Evolutionary conservation across 345 rosid species (phyloP).

Genomic region (Eutrema yunnanense): DNA sequence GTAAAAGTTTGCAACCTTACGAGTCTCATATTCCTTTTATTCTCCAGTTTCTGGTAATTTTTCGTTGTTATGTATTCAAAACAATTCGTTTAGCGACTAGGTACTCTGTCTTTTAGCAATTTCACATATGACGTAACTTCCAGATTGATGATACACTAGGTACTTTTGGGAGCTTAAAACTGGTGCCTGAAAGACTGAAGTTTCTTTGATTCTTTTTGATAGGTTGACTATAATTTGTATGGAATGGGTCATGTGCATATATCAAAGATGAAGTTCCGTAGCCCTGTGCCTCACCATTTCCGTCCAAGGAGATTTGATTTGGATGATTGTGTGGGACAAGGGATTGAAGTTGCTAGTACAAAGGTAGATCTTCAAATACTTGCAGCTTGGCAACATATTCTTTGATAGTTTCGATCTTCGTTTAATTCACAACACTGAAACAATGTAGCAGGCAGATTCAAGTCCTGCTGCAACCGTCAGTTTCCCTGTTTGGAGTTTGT

Average conservation of each 20-base stretch:
- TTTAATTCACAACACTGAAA: not conserved
- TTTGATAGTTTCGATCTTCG: not conserved
- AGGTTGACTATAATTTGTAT: conserved; percentile 88
- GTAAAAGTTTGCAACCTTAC: conserved; percentile 77
- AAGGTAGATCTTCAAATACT: conserved; percentile 46
- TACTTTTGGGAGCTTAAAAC: not conserved
- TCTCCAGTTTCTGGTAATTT: conserved; percentile 84
- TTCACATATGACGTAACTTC: not conserved
- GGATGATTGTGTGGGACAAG: conserved; percentile 25
- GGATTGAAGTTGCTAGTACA: conserved; percentile 19
- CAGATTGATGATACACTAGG: not conserved
- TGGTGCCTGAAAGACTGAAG: conserved; percentile 13
- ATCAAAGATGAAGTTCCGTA: conserved; percentile 75
- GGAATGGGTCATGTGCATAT: conserved; percentile 96
- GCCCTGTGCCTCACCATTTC: conserved; percentile 59
- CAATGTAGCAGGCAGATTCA: conserved; percentile 52
- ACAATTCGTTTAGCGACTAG: not conserved
- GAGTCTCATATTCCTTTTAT: conserved; percentile 91
- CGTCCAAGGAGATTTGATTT: conserved; percentile 33
- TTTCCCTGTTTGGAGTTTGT: conserved; percentile 61
- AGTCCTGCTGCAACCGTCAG: conserved; percentile 33
- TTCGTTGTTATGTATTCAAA: not conserved
- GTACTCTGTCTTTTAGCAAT: not conserved
- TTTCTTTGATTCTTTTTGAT: conserved; percentile 19
- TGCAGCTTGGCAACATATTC: not conserved